Base-by-base conservation (phyloP, 116 monocot species). In the Papilionanthe hybrid region DNA sequence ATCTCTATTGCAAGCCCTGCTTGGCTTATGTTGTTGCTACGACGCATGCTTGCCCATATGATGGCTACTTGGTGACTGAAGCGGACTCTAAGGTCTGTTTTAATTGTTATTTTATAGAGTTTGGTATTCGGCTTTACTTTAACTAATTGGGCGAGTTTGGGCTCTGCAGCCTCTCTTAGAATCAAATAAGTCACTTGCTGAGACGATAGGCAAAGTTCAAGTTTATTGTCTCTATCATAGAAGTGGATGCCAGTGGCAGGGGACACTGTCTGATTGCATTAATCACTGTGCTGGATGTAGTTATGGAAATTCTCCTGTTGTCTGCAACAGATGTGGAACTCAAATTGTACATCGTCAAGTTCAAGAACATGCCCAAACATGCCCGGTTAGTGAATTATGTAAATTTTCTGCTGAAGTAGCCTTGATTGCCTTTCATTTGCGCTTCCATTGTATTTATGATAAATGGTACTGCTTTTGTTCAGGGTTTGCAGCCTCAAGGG, bases 1-100 rank as follows among this genome's bases (percentile, higher is more conserved):
- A 97, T 89, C 86, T 97, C 5, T 97, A 87, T 80, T 97, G 97
- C 83, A 97, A 94, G 74, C 92, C 94, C n/a, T 97, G 97, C 81
- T 78, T 97, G 48, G 89, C 97, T 42, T 94, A 97, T 80, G 78
- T 92, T 69, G 97, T 91, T 41, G 91, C 92, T 63, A 97, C 94
- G 4, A 92, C 97, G 32, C 91, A 83, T 73, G 91, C 91, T 22
- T 97, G 97, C 75, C 94, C 97, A 42, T 97, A 97, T 85, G 97
- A 97, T 84, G 94, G 97, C 10, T 97, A 94, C 72, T 79, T 94
- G n/a, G 97, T 97, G 19, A 94, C 97, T 76, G 91, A 97, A 86
- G 89, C 90, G 2, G 94, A 94, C 49, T 84, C 94, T 3, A 97
- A 97, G 97, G 97, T 97, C 57, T 50, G 4, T 63, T 42, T 81